Base-by-base conservation (phyloP, 2,329 filamentous ascomycete genomes). In the Arthrobotrys megalospora region DNA sequence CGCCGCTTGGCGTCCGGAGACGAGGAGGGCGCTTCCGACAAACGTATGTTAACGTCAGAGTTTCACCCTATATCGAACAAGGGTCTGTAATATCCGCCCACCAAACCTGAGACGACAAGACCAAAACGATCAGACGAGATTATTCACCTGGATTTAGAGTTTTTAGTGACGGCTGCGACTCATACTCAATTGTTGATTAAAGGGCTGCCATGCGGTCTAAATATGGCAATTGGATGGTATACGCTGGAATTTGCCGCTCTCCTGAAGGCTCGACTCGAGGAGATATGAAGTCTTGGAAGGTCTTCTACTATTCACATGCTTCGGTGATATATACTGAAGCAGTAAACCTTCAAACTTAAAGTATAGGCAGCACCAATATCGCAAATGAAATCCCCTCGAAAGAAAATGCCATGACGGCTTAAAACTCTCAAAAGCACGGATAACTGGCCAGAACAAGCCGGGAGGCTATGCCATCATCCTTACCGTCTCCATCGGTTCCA, bases 1-100 rank as follows among this genome's bases (percentile, higher is more conserved):
- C 69, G 14, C 34, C 4, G 1, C 70, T 76, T 76, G 72, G 72
- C 72, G 48, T 16, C 72, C 72, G 72, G 72, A 70, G 72, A 76
- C 72, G 65, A 76, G 38, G 64, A n/a, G 53, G 32, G 72, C 43
- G 62, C 38, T 64, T 76, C 72, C 72, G 72, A 68, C 69, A 48
- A 32, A 50, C 50, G 24, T 28, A 28, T 28, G 24, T 28, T 28
- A 28, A 28, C 24, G 50, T 53, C 50, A 53, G 24, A 34, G 50
- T 36, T 53, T 58, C 67, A 41, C 6, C 52, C 41, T 16, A 41
- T 70, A 58, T 19, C 34, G n/a, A 28, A 32, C 65, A 48, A 28
- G 65, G 65, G 65, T 68, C 6, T 10, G 45, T 53, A 47, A 69
- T 69, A 60, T 50, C 66, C 36, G 45, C 24, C 48, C 52, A 67